Base-by-base conservation (phyloP, 106 monocot species). In the Posidonia australis region DNA sequence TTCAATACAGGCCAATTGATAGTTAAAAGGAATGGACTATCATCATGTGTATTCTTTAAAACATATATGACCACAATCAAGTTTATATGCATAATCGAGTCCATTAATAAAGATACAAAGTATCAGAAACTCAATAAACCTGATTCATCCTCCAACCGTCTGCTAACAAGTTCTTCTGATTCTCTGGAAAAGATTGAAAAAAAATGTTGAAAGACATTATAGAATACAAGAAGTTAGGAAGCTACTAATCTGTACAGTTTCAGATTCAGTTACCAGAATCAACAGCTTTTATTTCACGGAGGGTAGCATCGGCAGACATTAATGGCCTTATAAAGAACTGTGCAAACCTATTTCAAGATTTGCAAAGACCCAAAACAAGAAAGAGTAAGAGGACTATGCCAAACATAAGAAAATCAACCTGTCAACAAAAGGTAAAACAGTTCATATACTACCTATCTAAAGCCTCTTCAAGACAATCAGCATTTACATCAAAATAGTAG, bases 201-300 rank as follows among this genome's bases (percentile, higher is more conserved):
- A n/a, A 43, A 44, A 46, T 24, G 16, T 21, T 42, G 6, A 63
- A 68, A 70, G 26, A 74, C 13, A 70, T 28, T 25, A 43, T 52
- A 1, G 55, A 13, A 44, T n/a, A 53, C 16, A 63, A 21, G 22
- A 20, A 60, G 19, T 11, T 20, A 41, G 2, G 25, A 11, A 57
- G 27, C 5, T 25, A 54, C 10, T 20, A 42, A 13, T 10, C 7
- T 17, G 60, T 18, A 41, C n/a, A 27, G 19, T 46, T 68, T 25
- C n/a, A 27, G 19, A 41, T 68, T 25, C 23, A 66, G 53, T 73
- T 74, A 90, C 94, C 94, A 82, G 94, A 96, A 65, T 96, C 94
- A 69, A 96, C 94, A 67, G 94, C 94, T 77, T 96, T 84, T 79
- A 90, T 96, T 79, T 96, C 90, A 66, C 94, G 82, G 61, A 84